Percentiles rank a stretch among this genome's conserved stretches.
Conservation (phyloP, 2,329 filamentous ascomycete genomes). For the Pseudocercospora ulei region DNA sequence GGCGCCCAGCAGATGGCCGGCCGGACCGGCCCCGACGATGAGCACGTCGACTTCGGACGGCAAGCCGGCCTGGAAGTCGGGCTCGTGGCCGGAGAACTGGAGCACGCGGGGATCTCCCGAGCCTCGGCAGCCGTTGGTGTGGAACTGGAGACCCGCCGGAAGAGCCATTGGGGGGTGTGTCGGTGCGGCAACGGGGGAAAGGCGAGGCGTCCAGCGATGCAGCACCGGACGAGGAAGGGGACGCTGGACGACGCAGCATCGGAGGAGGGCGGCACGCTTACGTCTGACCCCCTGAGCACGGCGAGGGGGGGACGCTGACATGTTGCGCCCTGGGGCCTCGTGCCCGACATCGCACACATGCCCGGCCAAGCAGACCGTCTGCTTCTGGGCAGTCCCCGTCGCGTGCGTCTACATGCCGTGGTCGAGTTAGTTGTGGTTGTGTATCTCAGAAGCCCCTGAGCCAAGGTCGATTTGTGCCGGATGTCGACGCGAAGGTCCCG, state of each 20-base stretch:
- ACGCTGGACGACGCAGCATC: too few relatives aligned
- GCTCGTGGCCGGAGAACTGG: slow-evolving; percentile 26
- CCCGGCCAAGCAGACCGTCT: slow-evolving; percentile 52
- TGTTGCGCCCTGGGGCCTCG: too few relatives aligned
- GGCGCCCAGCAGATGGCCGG: slow-evolving; percentile 42
- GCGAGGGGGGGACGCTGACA: too few relatives aligned
- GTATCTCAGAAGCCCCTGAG: slow-evolving; percentile 63
- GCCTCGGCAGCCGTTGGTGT: slow-evolving; percentile 33
- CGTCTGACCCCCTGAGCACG: too few relatives aligned
- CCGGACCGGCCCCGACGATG: slow-evolving; percentile 46
- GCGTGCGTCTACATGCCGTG: too few relatives aligned
- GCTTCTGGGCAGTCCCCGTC: slow-evolving; percentile 71
- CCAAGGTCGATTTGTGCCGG: slow-evolving; percentile 39
- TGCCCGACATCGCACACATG: too few relatives aligned
- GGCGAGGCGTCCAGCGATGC: not conserved
- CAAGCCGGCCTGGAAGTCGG: slow-evolving; percentile 30
- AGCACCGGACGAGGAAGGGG: not conserved
- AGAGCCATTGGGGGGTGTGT: not conserved
- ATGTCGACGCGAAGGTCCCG: slow-evolving; percentile 33
- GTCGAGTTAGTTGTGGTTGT: slow-evolving; percentile 83
- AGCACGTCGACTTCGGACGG: slow-evolving; percentile 40
- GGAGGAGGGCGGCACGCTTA: too few relatives aligned
- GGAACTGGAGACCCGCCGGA: slow-evolving; percentile 30
- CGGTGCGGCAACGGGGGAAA: not conserved
- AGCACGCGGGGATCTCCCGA: slow-evolving; percentile 30